Conservation (phyloP, 2,329 filamentous ascomycete genomes). For the Hypoxylon sp. region DNA sequence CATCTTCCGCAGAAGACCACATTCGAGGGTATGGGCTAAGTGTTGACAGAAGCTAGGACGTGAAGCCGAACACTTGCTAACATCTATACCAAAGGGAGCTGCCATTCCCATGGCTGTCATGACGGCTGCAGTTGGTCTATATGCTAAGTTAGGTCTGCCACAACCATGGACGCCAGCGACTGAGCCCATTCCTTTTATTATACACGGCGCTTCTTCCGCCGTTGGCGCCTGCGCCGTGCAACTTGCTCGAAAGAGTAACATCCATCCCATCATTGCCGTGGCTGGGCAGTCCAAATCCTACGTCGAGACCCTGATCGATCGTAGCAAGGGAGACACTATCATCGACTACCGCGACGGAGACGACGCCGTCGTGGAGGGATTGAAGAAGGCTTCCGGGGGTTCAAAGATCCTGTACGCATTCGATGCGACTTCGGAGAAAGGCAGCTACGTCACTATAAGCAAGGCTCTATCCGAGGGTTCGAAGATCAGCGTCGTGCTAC, state of each 20-base stretch:
- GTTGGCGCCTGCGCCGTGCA: slow-evolving; percentile 68
- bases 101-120: slow-evolving; percentile 65
- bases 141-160: slow-evolving; percentile 56
- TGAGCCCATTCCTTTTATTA: slow-evolving; percentile 49
- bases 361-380: slow-evolving; percentile 56
- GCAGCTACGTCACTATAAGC: slow-evolving; percentile 55
- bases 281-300: slow-evolving; percentile 61
- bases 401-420: slow-evolving; percentile 59
- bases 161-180: slow-evolving; percentile 55
- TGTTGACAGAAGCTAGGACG: neutral
- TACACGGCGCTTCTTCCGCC: slow-evolving; percentile 64
- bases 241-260: slow-evolving; percentile 61
- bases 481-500: slow-evolving; percentile 52
- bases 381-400: slow-evolving; percentile 51
- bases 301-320: slow-evolving; percentile 62
- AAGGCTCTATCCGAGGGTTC: slow-evolving; percentile 53
- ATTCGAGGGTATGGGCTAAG: slow-evolving; percentile 55
- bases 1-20: slow-evolving; percentile 57
- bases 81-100: slow-evolving; percentile 56
- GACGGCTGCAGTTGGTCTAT: slow-evolving; percentile 62
- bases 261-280: slow-evolving; percentile 69
- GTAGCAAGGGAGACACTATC: slow-evolving; percentile 62
- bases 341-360: slow-evolving; percentile 69
- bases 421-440: slow-evolving; percentile 66
- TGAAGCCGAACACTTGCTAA: slow-evolving; percentile 6